Evolutionary conservation across 139 green algal genomes (phyloP), one percentile per base, ranked within the genome.

Genomic region (Penium margaritaceum): DNA sequence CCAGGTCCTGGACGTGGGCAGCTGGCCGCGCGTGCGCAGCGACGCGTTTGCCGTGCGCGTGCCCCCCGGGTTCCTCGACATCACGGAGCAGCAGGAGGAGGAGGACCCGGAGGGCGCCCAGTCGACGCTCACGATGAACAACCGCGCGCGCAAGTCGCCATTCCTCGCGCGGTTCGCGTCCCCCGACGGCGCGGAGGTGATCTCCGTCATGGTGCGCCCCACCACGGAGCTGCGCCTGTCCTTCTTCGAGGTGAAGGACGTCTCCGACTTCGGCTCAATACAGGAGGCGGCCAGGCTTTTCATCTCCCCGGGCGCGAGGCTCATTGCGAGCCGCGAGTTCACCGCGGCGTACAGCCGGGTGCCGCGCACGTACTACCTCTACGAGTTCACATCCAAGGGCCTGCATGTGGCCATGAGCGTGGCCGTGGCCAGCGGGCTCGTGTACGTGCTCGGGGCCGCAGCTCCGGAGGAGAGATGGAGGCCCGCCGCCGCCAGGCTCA

Each of bases 41-140:
- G 68, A 76, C 27, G 46, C 32, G 19, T 76, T 76, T 41, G 68
- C 68, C 27, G 35, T 76, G 17, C n/a, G 47, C 29, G 57, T 76
- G 35, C 68, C 68, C n/a, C 68, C 68, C 17, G 68, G 68, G 14
- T 76, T 76, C 41, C 51, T 63, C 21, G 68, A 76, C 60, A 43
- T 76, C 0, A 66, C 60, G 68, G 51, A 47, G 24, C 35, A 63
- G 35, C 66, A 37, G 19, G 66, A 60, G n/a, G 47, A 60, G 30
- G 47, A 60, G 47, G 47, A 17, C 9, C 47, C 30, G n/a, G 14
- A 60, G n/a, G 47, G n/a, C 12, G n/a, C 47, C 47, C 29, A 33
- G 47, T 60, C 47, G 30, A 60, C 47, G 5, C 3, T 60, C 1
- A 24, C n/a, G n/a, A n/a, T 60, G n/a, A 24, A 60, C 29, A 60